Evolutionary conservation across 1,139 yeast species (phyloP).

Genomic region (Citeromyces siamensis): DNA sequence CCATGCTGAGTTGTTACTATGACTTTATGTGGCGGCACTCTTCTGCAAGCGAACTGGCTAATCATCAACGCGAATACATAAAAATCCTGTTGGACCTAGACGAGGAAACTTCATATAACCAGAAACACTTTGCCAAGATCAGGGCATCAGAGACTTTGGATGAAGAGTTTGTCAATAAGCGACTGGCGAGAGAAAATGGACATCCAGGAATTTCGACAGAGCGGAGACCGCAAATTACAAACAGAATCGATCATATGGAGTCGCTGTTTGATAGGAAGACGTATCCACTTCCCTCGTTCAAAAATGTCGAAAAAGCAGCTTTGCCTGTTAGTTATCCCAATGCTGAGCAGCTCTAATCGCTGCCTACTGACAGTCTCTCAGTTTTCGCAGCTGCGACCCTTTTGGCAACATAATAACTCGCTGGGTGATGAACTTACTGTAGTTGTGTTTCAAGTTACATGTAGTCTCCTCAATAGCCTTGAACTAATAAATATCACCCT

Average conservation of each 20-base stretch:
- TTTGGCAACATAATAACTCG: too few relatives aligned
- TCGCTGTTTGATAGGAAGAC: conserved; percentile 10
- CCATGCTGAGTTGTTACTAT: conserved; percentile 22
- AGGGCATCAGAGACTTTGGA: conserved; percentile 11
- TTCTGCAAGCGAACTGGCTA: conserved; percentile 11
- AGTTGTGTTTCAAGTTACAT: too few relatives aligned
- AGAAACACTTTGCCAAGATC: conserved; percentile 16
- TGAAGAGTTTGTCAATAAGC: conserved; percentile 23
- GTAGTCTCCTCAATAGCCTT: too few relatives aligned
- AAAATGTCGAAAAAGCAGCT: conserved; percentile 42
- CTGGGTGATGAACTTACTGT: too few relatives aligned
- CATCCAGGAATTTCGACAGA: conserved; percentile 46
- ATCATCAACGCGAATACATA: conserved; percentile 11
- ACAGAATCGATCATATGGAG: conserved; percentile 23
- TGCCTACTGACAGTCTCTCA: too few relatives aligned
- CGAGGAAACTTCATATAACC: conserved; percentile 15
- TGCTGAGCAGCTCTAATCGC: conserved; percentile 3
- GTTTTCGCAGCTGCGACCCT: too few relatives aligned
- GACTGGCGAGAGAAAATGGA: conserved; percentile 33
- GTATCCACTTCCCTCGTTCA: conserved; percentile 39
- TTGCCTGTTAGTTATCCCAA: conserved; percentile 5
- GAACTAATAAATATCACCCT: too few relatives aligned
- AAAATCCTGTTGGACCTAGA: conserved; percentile 16
- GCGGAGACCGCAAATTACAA: conserved; percentile 42
- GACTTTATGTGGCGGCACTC: conserved; percentile 17